Percentiles rank a stretch among this genome's conserved stretches.
phyloP scores from a whole-genome alignment of 768 basidiomycete species.

The Tylopilus balloui region DNA sequence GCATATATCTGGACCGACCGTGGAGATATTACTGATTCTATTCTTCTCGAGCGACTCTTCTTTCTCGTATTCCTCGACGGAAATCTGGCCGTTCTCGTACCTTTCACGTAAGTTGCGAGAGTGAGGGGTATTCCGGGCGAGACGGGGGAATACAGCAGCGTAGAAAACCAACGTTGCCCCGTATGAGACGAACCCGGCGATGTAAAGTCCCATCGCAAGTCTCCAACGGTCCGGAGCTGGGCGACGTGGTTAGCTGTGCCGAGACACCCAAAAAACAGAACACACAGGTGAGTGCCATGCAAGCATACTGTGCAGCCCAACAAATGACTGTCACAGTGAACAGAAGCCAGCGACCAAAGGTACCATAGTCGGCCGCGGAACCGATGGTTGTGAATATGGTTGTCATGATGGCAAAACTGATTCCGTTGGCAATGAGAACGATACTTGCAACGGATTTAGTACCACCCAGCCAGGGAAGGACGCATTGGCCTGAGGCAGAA shows the following conservation, averaged over 20 bases:
- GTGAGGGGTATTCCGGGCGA: constrained; percentile 72
- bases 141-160: constrained; percentile 70
- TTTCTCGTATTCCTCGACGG: constrained; percentile 53
- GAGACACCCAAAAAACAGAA: background rate
- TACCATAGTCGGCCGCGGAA: constrained; percentile 33
- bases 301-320: constrained; percentile 78
- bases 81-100: constrained; percentile 56
- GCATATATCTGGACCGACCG: constrained; percentile 39
- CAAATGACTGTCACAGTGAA: constrained; percentile 66
- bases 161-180: constrained; percentile 82
- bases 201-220: constrained; percentile 73
- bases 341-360: constrained; percentile 76
- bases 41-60: constrained; percentile 84
- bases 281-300: constrained; percentile 67
- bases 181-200: constrained; percentile 74
- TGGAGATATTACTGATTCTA: constrained; percentile 78
- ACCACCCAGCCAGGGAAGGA: constrained; percentile 71
- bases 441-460: constrained; percentile 72
- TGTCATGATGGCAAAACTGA: constrained; percentile 79
- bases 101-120: constrained; percentile 51
- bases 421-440: constrained; percentile 72
- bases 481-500: constrained; percentile 65
- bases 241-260: background rate
- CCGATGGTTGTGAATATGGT: constrained; percentile 76
- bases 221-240: constrained; percentile 66